A percentile compares a stretch with the other conserved stretches of the same genome.
These are phyloP conservation scores for Acacia crassicarpa DNA, from an alignment of 306 rosid genomes.

Conservation along the genomic window DNA sequence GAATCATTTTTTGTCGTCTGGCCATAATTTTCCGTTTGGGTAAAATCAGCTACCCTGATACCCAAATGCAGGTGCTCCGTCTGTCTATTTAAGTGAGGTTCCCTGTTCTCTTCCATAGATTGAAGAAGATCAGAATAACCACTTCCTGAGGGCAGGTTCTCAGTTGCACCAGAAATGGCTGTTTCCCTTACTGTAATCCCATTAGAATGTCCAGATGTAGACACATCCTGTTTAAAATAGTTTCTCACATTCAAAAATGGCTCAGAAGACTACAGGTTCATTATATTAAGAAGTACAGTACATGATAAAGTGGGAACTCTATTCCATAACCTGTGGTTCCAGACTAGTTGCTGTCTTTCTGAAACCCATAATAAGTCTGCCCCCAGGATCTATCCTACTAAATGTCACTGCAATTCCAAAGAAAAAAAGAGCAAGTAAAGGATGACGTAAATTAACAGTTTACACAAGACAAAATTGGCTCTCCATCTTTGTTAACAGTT, in stretches of 20 bases:
- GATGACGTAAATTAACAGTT: conserved; percentile 20
- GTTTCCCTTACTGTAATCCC: conserved; percentile 55
- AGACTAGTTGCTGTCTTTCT: conserved; percentile 71
- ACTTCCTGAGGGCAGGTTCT: conserved; percentile 60
- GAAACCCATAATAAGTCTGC: conserved; percentile 87
- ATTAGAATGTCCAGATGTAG: conserved; percentile 57
- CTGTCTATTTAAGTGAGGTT: conserved; percentile 41
- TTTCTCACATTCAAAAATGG: conserved; percentile 24
- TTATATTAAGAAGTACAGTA: conserved; percentile 16
- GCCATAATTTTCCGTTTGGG: conserved; percentile 50
- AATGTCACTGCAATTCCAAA: conserved; percentile 68
- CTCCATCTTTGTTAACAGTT: conserved; percentile 14
- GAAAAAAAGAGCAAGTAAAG: neutral
- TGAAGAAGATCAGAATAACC: conserved; percentile 50
- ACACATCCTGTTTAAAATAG: conserved; percentile 58
- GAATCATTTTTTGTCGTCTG: conserved; percentile 47
- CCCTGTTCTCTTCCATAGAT: conserved; percentile 48
- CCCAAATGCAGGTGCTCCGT: conserved; percentile 46
- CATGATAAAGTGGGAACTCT: conserved; percentile 25
- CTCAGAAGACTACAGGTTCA: conserved; percentile 2
- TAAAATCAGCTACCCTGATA: conserved; percentile 49
- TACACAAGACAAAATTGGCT: neutral
- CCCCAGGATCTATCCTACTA: conserved; percentile 95
- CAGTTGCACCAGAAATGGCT: conserved; percentile 52
- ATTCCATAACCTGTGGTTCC: conserved; percentile 62